Conservation (phyloP, 768 basidiomycete species). For the Tulasnella sp. region DNA sequence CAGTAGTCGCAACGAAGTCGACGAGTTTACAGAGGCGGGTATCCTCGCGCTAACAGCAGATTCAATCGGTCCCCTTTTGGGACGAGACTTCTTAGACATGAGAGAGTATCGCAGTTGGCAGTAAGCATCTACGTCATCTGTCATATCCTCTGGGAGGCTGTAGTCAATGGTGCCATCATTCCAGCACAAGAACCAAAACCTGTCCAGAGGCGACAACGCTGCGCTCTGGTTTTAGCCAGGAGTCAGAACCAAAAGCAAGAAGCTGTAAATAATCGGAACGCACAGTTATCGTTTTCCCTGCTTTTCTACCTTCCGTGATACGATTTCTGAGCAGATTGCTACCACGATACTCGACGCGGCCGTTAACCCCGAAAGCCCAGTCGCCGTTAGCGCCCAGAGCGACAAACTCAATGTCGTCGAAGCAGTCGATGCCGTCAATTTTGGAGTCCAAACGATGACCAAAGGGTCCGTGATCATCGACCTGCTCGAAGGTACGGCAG, state of each 20-base stretch:
- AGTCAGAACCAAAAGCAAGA: neutral
- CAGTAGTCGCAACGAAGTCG: neutral
- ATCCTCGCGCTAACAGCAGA: neutral
- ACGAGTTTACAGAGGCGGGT: neutral
- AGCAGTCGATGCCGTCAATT: neutral
- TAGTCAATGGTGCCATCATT: neutral
- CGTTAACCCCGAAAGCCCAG: neutral
- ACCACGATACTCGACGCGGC: neutral
- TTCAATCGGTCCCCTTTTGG: neutral
- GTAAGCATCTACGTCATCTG: neutral
- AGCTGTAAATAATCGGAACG: neutral
- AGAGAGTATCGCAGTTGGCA: neutral
- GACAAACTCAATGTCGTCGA: neutral
- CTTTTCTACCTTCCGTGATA: neutral
- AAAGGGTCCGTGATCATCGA: neutral
- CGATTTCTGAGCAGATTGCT: neutral
- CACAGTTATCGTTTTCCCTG: neutral
- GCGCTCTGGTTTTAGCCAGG: neutral
- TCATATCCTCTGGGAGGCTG: neutral
- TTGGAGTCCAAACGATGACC: neutral
- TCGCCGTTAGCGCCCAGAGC: neutral
- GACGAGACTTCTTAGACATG: neutral
- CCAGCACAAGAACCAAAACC: neutral
- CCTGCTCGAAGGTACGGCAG: neutral
- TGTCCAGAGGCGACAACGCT: neutral